Evolutionary conservation across 2,329 filamentous ascomycete species (phyloP), one percentile per base, ranked within the genome.

Genomic region (Verticillium albo-atrum): DNA sequence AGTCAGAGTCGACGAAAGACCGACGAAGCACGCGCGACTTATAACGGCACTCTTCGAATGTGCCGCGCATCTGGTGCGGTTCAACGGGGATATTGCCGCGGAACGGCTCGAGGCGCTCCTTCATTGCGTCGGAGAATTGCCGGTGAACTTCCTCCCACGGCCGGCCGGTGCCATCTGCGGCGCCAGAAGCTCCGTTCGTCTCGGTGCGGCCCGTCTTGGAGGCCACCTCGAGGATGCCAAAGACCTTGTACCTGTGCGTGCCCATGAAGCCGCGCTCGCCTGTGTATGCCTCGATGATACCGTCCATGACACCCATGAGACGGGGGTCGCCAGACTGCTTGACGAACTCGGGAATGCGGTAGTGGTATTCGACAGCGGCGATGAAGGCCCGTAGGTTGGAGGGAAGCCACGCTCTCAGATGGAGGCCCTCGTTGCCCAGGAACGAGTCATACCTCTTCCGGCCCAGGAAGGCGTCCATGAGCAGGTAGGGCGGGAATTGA

Each of bases 231-330:
- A 83, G 75, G 28, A 84, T 79, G 1, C 81, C 82, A 62, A 82
- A 84, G 4, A 84, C 81, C 64, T 84, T 84, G 67, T 83, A 83
- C n/a, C 81, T 71, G 64, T 84, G 81, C 0, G 77, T 79, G 5
- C 82, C 81, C 81, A 84, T 82, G 65, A 83, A 84, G 0, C 82
- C 81, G 23, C 81, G 73, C 63, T 83, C 81, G 1, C 81, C 82
- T 0, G 79, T 79, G 62, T 83, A 84, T 0, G 81, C 80, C 64
- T 84, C 82, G 1, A 84, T 75, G 2, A 83, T 82, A 0, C 81
- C 81, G 59, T 83, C 81, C 1, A 83, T 61, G 0, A 83, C 80
- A 3, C 82, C 82, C 66, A 81, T 79, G 0, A 84, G 70, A 12
- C 79, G 71, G 0, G 76, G 73, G 56, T 84, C 81, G 0, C 77